Base-by-base conservation (phyloP, 495 filamentous ascomycete species). In the Hypoxylon fragiforme region DNA sequence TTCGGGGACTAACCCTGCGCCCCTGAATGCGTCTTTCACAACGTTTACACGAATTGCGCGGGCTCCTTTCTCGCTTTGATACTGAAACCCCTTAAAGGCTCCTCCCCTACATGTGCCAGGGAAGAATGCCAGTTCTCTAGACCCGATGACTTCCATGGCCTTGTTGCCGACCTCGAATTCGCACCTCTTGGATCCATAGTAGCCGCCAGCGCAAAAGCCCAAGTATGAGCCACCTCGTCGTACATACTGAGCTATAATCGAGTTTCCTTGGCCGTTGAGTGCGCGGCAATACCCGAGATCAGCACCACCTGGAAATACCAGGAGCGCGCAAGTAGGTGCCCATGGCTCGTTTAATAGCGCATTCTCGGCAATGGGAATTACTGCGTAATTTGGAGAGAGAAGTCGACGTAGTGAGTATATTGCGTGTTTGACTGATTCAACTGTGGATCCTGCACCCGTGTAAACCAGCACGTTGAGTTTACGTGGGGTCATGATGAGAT, bases 231-330 rank as follows among this genome's bases (percentile, higher is more conserved):
- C 94, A 8, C 94, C 94, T n/a, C 82, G 73, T 44, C 86, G 86
- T 37, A 98, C 89, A 66, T 86, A 98, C 52, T 91, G 85, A 13
- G 76, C 73, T 66, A 98, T 97, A 45, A 77, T 79, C 30, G 86
- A 78, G 67, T 97, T 98, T 11, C 94, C 94, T 49, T 83, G 74
- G 24, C 94, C 94, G 69, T 97, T 94, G 34, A 98, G 79, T 8
- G 81, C 85, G 3, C 88, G 84, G 64, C 91, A 96, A 71, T 97
- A 98, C 22, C 86, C 90, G 34, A 96, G 77, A 63, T 98, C 94
- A 13, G 90, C 94, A n/a, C 94, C 94, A 12, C 95, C 95, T 7
- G 94, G 94, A 43, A 98, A 82, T 3, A 98, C 91, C 9, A 98
- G 80, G 11, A 96, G 78, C 2, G 91, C 89, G 61, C 94, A 98